A percentile compares a stretch with the other conserved stretches of the same genome.
Evolutionary conservation across 2,329 filamentous ascomycete species (phyloP).

Genomic region (Diaporthe ilicicola): DNA sequence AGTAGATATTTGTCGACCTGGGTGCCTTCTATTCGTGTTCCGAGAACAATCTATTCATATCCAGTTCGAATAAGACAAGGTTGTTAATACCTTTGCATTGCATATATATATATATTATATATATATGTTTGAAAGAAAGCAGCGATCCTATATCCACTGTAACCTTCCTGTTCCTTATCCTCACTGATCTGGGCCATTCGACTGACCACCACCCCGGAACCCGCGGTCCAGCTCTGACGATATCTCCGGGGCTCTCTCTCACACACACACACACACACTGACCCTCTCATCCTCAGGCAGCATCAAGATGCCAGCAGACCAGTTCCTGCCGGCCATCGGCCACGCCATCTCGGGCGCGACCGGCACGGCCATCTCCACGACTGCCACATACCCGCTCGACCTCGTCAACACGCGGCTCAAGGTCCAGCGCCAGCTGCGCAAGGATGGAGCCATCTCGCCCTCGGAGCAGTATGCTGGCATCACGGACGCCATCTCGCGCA

Average conservation of each 20-base stretch:
- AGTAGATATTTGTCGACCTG: background rate
- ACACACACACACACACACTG: background rate
- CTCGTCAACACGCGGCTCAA: conserved; percentile 84
- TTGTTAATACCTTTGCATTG: background rate
- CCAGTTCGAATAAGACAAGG: background rate
- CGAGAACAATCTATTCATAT: background rate
- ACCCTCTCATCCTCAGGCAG: background rate
- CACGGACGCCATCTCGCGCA: conserved; percentile 74
- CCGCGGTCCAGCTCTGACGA: background rate
- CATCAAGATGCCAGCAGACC: conserved; percentile 36
- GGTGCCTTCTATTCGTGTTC: background rate
- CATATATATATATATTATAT: background rate
- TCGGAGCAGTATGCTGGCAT: conserved; percentile 68
- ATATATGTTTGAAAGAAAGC: too few relatives aligned
- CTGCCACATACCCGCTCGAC: conserved; percentile 82
- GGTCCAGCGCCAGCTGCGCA: conserved; percentile 71
- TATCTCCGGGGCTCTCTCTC: background rate
- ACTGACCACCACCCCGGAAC: background rate
- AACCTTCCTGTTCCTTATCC: background rate
- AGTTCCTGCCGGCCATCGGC: conserved; percentile 75
- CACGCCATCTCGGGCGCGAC: conserved; percentile 83
- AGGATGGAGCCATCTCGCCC: conserved; percentile 38
- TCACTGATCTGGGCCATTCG: background rate
- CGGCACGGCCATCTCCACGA: conserved; percentile 81
- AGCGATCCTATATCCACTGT: background rate